Conservation (phyloP, 495 filamentous ascomycete species). For the Xylaria palmicola region DNA sequence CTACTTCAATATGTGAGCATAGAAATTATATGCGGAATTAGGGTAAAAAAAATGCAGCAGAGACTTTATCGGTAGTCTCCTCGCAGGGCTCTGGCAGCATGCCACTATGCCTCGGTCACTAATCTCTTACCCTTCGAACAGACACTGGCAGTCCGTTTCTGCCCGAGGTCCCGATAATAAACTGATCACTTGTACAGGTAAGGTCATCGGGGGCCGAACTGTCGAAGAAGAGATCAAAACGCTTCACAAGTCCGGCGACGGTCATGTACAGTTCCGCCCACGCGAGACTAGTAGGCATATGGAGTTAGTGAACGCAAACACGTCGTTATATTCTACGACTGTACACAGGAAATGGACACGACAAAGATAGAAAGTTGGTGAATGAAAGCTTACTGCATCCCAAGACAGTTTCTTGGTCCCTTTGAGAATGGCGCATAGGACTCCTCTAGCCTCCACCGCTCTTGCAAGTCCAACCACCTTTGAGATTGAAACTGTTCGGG, state of each 20-base stretch:
- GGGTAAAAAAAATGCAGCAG: no score
- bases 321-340: no score
- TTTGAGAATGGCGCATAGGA: constrained; percentile 28
- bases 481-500: neutral
- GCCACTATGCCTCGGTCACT: no score
- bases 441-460: constrained; percentile 11
- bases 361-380: neutral
- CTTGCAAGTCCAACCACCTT: neutral
- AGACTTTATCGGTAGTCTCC: no score
- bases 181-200: constrained; percentile 21
- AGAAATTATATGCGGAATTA: no score
- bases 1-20: no score
- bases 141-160: no score
- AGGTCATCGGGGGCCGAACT: constrained; percentile 19
- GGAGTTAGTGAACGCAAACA: no score
- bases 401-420: constrained; percentile 30
- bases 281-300: constrained; percentile 28
- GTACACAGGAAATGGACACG: no score
- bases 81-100: no score
- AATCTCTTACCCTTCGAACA: no score
- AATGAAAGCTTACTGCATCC: constrained; percentile 33
- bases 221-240: constrained; percentile 24
- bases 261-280: constrained; percentile 30
- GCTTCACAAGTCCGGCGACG: constrained; percentile 16
- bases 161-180: constrained; percentile 27